A percentile compares a stretch with the other conserved stretches of the same genome.
Evolutionary conservation across 257 asterid species (phyloP).

Genomic region (Rubia yunnanensis): DNA sequence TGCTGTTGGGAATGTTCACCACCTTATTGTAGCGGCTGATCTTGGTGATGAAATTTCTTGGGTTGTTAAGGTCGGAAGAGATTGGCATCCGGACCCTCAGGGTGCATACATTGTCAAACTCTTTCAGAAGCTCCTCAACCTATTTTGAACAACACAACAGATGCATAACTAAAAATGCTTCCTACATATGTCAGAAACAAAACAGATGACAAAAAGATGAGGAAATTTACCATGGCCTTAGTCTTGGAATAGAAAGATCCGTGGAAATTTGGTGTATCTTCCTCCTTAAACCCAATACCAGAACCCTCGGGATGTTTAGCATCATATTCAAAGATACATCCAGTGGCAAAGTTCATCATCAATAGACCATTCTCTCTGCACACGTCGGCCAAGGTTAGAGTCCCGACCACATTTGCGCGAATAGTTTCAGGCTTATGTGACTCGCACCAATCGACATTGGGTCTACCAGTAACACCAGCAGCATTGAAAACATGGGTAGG

Average conservation of each 20-base stretch:
- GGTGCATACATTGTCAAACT: conserved; percentile 86
- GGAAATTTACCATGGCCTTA: conserved; percentile 76
- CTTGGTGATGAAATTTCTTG: conserved; percentile 92
- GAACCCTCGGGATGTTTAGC: conserved; percentile 87
- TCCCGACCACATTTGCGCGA: conserved; percentile 84
- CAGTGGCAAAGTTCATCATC: conserved; percentile 82
- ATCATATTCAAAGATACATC: conserved; percentile 87
- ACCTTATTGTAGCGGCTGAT: conserved; percentile 71
- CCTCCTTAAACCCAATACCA: conserved; percentile 86
- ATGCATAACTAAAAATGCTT: neutral
- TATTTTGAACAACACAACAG: conserved; percentile 15
- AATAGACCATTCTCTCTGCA: conserved; percentile 73
- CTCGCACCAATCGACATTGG: conserved; percentile 99
- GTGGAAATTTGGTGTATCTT: conserved; percentile 75
- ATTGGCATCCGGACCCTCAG: conserved; percentile 96
- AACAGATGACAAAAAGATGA: neutral
- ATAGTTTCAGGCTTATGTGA: conserved; percentile 80
- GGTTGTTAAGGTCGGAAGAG: conserved; percentile 82
- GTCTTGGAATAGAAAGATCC: conserved; percentile 98
- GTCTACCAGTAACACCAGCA: conserved; percentile 98
- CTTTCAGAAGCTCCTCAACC: conserved; percentile 93
- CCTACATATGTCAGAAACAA: neutral
- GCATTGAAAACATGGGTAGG: conserved; percentile 95
- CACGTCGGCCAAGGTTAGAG: conserved; percentile 80
- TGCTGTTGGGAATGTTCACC: conserved; percentile 97